Evolutionary conservation across 768 basidiomycete genomes (phyloP).

Genomic region (Hericium erinaceus): DNA sequence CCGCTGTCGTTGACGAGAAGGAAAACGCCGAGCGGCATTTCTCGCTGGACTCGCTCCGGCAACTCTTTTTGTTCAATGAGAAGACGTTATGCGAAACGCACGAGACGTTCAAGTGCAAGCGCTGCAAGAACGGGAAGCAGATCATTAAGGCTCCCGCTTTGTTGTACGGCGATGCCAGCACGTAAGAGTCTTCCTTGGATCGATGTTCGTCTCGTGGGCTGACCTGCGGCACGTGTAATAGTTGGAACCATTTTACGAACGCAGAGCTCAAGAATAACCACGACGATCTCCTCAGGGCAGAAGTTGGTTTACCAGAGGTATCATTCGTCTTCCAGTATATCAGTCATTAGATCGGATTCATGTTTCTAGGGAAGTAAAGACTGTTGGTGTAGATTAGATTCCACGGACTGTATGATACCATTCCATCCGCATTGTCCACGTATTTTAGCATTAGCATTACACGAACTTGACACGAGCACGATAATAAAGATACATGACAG

Average conservation of each 20-base stretch:
- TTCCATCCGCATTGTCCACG: no score
- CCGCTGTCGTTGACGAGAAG: constrained; percentile 96
- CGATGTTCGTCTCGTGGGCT: neutral
- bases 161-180: constrained; percentile 94
- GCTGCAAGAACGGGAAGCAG: constrained; percentile 83
- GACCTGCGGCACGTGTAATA: constrained; percentile 19
- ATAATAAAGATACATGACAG: constrained; percentile 5
- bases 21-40: constrained; percentile 95
- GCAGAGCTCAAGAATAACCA: constrained; percentile 83
- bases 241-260: constrained; percentile 98
- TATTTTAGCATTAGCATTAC: neutral
- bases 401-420: neutral
- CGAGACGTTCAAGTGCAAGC: constrained; percentile 95
- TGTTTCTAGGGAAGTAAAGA: neutral
- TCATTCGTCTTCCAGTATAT: constrained; percentile 97
- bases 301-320: constrained; percentile 73
- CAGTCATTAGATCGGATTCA: constrained; percentile 49
- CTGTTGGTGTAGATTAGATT: neutral
- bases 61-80: constrained; percentile 88
- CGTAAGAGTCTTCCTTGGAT: constrained; percentile 46
- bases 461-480: neutral
- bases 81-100: constrained; percentile 87
- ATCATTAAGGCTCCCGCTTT: constrained; percentile 73
- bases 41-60: constrained; percentile 77
- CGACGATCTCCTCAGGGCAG: constrained; percentile 89